phyloP scores from a whole-genome alignment of 495 filamentous ascomycete genomes.

The Aspergillus heteromorphus region DNA sequence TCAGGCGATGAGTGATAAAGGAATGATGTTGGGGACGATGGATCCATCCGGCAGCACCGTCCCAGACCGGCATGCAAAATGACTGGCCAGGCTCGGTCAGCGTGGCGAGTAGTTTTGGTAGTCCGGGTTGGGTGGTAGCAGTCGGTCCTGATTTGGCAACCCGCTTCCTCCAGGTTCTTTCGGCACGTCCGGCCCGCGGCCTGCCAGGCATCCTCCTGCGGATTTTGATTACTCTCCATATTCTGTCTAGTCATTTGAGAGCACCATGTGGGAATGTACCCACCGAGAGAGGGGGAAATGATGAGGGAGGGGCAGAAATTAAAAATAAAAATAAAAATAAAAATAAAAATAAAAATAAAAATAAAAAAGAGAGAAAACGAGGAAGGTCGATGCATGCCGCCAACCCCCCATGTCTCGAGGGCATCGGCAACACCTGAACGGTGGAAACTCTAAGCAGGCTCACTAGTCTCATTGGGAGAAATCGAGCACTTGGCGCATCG shows the following conservation, averaged over 20 bases:
- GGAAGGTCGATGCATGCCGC: background rate
- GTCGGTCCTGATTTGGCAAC: constrained; percentile 9
- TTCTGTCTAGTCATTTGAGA: background rate
- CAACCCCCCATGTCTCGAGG: constrained; percentile 10
- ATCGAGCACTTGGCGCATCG: background rate
- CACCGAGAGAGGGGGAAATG: background rate
- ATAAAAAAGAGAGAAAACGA: constrained; percentile 1
- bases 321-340: background rate
- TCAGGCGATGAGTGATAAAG: background rate
- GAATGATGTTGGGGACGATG: background rate
- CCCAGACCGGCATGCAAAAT: background rate
- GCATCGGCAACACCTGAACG: background rate
- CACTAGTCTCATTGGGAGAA: background rate
- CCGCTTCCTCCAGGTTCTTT: background rate
- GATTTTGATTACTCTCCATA: background rate
- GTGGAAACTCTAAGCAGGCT: background rate
- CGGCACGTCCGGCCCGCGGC: background rate
- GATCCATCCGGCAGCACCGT: background rate
- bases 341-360: background rate
- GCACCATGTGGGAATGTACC: background rate
- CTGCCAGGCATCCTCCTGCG: background rate
- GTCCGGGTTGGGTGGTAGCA: background rate
- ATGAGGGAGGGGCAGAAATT: constrained; percentile 7
- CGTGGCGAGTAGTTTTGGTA: background rate
- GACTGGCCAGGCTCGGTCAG: background rate